Conservation (phyloP, 768 basidiomycete species). For the Suillus brevipes region DNA sequence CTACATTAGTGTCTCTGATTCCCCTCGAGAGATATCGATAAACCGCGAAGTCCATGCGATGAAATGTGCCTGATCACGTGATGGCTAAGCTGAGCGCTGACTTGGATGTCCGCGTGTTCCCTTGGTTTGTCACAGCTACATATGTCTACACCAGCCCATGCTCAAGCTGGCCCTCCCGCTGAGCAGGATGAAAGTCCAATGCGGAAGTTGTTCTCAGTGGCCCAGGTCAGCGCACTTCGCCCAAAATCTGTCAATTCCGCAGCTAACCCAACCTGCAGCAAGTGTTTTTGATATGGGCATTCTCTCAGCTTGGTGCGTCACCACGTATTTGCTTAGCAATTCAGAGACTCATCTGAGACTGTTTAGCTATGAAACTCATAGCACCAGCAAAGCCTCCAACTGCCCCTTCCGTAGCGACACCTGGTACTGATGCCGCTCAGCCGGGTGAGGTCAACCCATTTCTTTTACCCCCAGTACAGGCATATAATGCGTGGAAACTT, state of each 20-base stretch:
- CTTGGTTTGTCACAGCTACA: conserved; percentile 1
- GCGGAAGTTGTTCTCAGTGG: conserved; percentile 38
- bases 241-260: background rate
- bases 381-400: conserved; percentile 35
- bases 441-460: conserved; percentile 44
- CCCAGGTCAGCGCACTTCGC: conserved; percentile 39
- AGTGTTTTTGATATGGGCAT: conserved; percentile 64
- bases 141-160: conserved; percentile 27
- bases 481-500: conserved; percentile 58
- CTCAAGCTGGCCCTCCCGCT: conserved; percentile 21
- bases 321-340: background rate
- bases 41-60: background rate
- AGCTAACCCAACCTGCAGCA: conserved; percentile 45
- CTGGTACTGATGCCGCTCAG: conserved; percentile 21
- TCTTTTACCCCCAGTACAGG: conserved; percentile 55
- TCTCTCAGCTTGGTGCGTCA: conserved; percentile 62
- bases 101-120: background rate
- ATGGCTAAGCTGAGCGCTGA: background rate
- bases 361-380: conserved; percentile 47
- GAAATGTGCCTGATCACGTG: background rate
- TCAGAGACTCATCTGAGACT: background rate
- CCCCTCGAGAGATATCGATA: background rate
- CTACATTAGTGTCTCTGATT: background rate
- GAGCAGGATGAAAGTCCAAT: conserved; percentile 37
- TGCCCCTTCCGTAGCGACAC: conserved; percentile 28